Conservation (phyloP, 306 rosid species). For the Vigna angularis region DNA sequence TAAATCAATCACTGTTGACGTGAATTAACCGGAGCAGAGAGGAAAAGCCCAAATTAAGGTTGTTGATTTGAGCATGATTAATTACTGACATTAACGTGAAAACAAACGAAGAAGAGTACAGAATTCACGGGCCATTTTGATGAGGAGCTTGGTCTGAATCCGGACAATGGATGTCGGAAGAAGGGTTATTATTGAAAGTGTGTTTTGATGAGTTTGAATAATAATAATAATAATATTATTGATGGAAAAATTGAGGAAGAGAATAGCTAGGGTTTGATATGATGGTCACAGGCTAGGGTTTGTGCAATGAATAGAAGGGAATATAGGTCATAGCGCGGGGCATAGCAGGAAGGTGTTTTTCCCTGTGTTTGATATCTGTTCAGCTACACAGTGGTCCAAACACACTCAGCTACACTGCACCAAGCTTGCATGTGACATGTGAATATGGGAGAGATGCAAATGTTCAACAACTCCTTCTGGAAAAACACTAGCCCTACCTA, state of each 20-base stretch:
- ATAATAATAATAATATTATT: too few species aligned
- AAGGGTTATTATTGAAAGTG: not conserved
- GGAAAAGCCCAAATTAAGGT: not conserved
- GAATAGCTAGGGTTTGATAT: conserved; percentile 40
- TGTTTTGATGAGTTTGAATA: not conserved
- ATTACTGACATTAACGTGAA: too few species aligned
- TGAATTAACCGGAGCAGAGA: not conserved
- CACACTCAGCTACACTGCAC: conserved; percentile 37
- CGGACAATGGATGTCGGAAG: conserved; percentile 21
- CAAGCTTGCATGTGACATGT: conserved; percentile 36
- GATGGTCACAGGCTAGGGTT: conserved; percentile 47
- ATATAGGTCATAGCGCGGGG: conserved; percentile 39
- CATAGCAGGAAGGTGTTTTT: conserved; percentile 41
- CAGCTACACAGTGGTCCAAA: conserved; percentile 53
- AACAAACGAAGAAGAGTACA: not conserved
- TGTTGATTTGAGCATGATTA: not conserved
- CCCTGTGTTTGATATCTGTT: conserved; percentile 39
- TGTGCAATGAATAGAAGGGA: conserved; percentile 47
- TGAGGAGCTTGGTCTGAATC: conserved; percentile 24
- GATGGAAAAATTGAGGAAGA: conserved; percentile 4
- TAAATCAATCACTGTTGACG: conserved; percentile 7
- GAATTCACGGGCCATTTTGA: conserved; percentile 29
- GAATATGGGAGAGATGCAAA: conserved; percentile 27
- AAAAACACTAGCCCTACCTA: not conserved
- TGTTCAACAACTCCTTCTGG: conserved; percentile 13